phyloP scores from a whole-genome alignment of 176 grass and related monocot genomes.

The Avena insularis region DNA sequence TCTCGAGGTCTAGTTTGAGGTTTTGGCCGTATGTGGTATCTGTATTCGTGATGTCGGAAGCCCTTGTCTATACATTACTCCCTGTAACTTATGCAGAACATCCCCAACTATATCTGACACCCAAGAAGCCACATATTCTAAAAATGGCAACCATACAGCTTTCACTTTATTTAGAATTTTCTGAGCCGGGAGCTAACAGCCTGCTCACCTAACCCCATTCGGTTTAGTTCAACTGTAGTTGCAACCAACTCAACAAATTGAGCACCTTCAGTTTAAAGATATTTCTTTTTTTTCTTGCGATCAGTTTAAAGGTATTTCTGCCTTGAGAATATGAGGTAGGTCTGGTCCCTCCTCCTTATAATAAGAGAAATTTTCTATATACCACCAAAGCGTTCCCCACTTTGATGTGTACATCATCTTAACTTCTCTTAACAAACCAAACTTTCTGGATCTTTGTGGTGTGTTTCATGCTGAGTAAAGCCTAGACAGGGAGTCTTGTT shows the following conservation, averaged over 20 bases:
- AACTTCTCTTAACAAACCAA: neutral
- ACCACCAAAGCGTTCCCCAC: neutral
- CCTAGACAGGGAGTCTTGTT: neutral
- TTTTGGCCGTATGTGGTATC: neutral
- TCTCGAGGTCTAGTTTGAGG: neutral
- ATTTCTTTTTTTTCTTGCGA: no score
- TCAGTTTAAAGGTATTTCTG: neutral
- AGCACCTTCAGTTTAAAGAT: neutral
- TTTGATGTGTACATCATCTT: neutral
- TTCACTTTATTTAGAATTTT: slow-evolving; percentile 18
- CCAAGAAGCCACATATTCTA: neutral
- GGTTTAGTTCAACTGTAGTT: slow-evolving; percentile 36
- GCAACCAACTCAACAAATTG: slow-evolving; percentile 19
- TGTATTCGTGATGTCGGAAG: neutral
- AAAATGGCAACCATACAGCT: neutral
- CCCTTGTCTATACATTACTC: neutral
- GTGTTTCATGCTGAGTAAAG: slow-evolving; percentile 23
- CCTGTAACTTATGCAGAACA: neutral
- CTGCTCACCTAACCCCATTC: slow-evolving; percentile 31
- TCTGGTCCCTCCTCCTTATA: slow-evolving; percentile 29
- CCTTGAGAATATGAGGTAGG: neutral
- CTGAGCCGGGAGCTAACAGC: neutral
- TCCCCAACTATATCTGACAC: neutral
- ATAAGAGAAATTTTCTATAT: neutral
- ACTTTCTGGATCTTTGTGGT: neutral